Conservation (phyloP, 1,139 yeast genomes). For the Scheffersomyces stambukii region DNA sequence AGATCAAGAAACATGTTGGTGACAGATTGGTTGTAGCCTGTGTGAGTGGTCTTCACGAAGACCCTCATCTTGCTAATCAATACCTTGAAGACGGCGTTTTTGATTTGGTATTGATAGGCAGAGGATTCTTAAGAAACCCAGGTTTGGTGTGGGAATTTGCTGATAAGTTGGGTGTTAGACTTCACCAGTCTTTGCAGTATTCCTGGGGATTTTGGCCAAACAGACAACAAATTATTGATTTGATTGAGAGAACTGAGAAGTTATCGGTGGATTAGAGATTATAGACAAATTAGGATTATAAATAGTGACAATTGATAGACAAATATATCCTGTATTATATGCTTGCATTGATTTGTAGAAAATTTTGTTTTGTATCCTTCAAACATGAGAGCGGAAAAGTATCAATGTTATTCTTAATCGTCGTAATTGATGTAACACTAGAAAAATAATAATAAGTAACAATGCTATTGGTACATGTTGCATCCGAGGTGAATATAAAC, state of each 20-base stretch:
- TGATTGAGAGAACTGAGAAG: constrained; percentile 12
- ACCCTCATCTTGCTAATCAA: constrained; percentile 29
- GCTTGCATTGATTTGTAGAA: no score
- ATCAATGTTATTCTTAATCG: no score
- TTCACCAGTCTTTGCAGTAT: constrained; percentile 36
- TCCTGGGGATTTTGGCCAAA: constrained; percentile 20
- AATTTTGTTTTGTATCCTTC: no score
- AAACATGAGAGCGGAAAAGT: no score
- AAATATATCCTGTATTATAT: no score
- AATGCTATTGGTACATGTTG: no score
- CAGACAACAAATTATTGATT: constrained; percentile 12
- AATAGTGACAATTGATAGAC: no score
- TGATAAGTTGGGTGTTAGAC: constrained; percentile 38
- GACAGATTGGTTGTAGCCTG: constrained; percentile 38
- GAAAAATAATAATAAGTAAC: no score
- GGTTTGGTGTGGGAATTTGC: constrained; percentile 49
- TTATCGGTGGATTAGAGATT: no score
- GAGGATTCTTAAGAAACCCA: constrained; percentile 44
- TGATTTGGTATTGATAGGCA: constrained; percentile 47
- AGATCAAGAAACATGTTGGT: constrained; percentile 42
- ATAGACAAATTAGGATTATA: no score
- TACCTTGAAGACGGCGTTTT: constrained; percentile 36
- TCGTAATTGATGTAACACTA: no score
- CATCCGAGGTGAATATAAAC: no score
- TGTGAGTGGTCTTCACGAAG: constrained; percentile 40